Evolutionary conservation across 306 rosid species (phyloP), one percentile per base, ranked within the genome.

Genomic region (Glycine latifolia): DNA sequence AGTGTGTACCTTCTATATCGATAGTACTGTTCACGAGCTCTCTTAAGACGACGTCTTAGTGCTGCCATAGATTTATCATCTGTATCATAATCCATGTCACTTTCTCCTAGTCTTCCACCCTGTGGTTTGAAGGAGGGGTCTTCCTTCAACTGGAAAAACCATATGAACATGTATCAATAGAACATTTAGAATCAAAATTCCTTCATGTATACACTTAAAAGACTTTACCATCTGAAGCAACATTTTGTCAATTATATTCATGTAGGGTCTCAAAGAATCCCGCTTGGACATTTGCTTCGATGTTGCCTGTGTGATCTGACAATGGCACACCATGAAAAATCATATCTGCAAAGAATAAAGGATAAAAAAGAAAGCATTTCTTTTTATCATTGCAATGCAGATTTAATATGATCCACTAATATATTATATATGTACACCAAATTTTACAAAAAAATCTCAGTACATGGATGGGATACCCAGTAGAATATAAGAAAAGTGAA

Each of bases 41-140:
- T 86, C 80, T 84, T 94, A 73, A 95, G 96, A 81, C 88, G 97
- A 31, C 99, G 97, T 85, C 99, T 88, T 80, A 95, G 88, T 33
- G 94, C 62, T 61, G 99, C 99, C 99, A 95, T 95, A 62, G 99
- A 93, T 85, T 90, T 95, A 79, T 86, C 93, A 67, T 95, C 99
- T 6, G 92, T 93, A 80, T 95, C 99, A 63, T 95, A 93, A 82
- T 91, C 99, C 99, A 95, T 93, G 85, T 95, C 98, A 16, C 88
- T 90, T 85, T 95, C 96, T 75, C 99, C 98, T 33, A 95, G 84
- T 70, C 85, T 89, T 5, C 99, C 99, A 79, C 99, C 99, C 82
- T 93, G 99, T 44, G 99, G 99, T 85, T 93, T 95, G 88, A 95
- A 95, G 71, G 99, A 89, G 50, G 99, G 97, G 70, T 95, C 99